Percentiles rank a stretch among this genome's conserved stretches.
These are phyloP conservation scores for Silene vulgaris DNA, from an alignment of 179 eudicot species.

Conservation along the genomic window DNA sequence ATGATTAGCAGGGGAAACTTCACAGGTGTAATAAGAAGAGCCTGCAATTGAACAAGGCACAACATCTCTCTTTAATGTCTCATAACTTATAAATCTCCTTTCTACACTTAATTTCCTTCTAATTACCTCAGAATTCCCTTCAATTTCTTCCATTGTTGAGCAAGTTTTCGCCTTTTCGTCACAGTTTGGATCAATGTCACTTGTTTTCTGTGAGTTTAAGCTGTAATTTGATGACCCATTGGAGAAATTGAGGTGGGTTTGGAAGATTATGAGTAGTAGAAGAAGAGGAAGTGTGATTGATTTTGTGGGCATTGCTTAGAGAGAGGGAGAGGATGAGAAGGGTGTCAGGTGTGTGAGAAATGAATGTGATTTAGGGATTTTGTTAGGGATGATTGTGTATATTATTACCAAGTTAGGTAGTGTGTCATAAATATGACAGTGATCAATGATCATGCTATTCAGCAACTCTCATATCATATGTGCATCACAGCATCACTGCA, in stretches of 20 bases:
- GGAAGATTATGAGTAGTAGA: constrained; percentile 33
- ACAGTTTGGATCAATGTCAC: constrained; percentile 36
- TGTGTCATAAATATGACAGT: too few species aligned
- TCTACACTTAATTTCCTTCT: constrained; percentile 50
- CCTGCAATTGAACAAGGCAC: constrained; percentile 87
- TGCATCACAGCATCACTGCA: too few species aligned
- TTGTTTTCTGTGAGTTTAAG: constrained; percentile 29
- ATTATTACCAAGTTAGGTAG: too few species aligned
- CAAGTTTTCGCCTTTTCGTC: constrained; percentile 29
- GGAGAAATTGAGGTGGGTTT: constrained; percentile 41
- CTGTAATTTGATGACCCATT: constrained; percentile 37
- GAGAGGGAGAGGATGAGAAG: not conserved
- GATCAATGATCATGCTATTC: too few species aligned
- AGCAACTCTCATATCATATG: too few species aligned
- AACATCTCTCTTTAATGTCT: constrained; percentile 59
- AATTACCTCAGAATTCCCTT: constrained; percentile 46
- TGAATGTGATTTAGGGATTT: not conserved
- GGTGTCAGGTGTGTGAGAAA: not conserved
- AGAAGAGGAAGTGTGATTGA: constrained; percentile 18
- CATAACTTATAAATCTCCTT: constrained; percentile 74
- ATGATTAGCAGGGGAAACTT: constrained; percentile 46
- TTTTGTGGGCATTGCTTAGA: constrained; percentile 28
- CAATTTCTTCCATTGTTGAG: constrained; percentile 29
- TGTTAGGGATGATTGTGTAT: not conserved
- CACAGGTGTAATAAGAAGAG: constrained; percentile 84